A percentile compares a stretch with the other conserved stretches of the same genome.
Evolutionary conservation across 306 rosid species (phyloP).

Genomic region (Trichosanthes truncata): DNA sequence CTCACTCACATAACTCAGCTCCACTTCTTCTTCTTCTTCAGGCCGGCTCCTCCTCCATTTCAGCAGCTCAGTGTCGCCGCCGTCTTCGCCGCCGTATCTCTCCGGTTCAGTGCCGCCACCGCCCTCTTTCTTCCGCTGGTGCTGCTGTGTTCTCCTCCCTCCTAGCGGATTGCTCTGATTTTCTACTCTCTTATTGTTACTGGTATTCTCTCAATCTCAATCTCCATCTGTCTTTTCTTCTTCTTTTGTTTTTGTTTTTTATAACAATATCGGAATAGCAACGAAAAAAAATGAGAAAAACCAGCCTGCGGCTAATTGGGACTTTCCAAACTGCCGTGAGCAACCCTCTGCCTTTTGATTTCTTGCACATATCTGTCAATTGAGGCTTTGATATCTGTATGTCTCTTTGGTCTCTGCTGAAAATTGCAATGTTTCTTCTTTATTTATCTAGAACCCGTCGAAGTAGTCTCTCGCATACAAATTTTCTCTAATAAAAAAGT

Average conservation of each 20-base stretch:
- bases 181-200: background rate
- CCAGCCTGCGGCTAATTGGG: background rate
- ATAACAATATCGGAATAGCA: background rate
- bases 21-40: background rate
- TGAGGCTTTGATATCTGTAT: background rate
- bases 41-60: too few relatives aligned
- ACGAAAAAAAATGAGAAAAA: background rate
- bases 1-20: background rate
- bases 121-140: background rate
- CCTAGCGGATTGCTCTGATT: background rate
- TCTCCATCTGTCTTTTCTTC: background rate
- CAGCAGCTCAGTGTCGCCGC: too few relatives aligned
- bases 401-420: background rate
- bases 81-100: background rate
- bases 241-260: too few relatives aligned
- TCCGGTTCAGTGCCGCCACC: background rate
- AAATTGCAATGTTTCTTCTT: background rate
- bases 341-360: too few relatives aligned
- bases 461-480: background rate
- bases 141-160: background rate
- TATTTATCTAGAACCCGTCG: background rate
- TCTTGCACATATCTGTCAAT: too few relatives aligned
- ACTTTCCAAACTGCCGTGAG: too few relatives aligned
- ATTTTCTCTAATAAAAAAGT: background rate
- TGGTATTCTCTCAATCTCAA: background rate